Base-by-base conservation (phyloP, 2,329 filamentous ascomycete genomes). In the Hymenoscyphus fructigenus region DNA sequence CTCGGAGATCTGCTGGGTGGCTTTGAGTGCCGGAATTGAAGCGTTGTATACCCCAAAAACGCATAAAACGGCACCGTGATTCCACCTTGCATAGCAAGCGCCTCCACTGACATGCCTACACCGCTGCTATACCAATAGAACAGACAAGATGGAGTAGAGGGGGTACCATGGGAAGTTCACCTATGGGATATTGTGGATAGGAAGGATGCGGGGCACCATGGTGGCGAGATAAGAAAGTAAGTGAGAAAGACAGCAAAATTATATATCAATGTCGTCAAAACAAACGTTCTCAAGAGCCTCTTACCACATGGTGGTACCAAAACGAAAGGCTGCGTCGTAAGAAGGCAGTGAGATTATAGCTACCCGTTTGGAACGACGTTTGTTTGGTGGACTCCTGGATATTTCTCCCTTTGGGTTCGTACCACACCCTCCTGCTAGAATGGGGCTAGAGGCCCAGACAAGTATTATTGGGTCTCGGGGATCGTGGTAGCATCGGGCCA, bases 401-500 rank as follows among this genome's bases (percentile, higher is more conserved):
- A 44, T 20, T 17, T 20, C n/a, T n/a, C 15, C 17, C 41, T n/a
- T 20, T n/a, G 15, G 41, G 9, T 50, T 23, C n/a, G 20, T 23
- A 50, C 44, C 44, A 50, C n/a, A 23, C n/a, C n/a, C n/a, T 12
- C 44, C 26, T 50, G n/a, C 44, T 50, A 44, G 41, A 44, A 44
- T 12, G 14, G n/a, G n/a, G 15, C n/a, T 9, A 26, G 20, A 10
- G n/a, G 44, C 10, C 23, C 20, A 50, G 4, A 32, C 7, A 23
- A 50, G 20, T 10, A 50, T 50, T 26, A 50, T 23, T 20, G 44
- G 44, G 7, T 15, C 44, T 20, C 44, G 44, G 10, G 44, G 7
- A 50, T 50, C n/a, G 20, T 50, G 44, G 44, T 50, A 26, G n/a
- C 44, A 50, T 50, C 44, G 44, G n/a, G n/a, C 44, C 44, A 50